Evolutionary conservation across 768 basidiomycete genomes (phyloP).

Genomic region (Lactifluus pinguis): DNA sequence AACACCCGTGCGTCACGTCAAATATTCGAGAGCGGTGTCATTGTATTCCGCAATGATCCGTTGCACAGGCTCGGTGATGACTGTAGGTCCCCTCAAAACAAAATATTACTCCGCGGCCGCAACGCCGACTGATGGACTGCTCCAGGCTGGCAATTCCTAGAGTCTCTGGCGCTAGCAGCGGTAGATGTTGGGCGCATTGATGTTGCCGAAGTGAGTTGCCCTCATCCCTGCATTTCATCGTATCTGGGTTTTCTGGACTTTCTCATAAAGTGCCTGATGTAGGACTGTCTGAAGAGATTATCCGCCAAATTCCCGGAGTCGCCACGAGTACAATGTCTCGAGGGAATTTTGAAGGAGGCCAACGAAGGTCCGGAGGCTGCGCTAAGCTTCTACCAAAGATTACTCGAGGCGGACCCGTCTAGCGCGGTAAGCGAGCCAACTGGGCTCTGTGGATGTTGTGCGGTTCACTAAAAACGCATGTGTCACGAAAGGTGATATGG

Average conservation of each 20-base stretch:
- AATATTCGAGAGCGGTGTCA: slow-evolving; percentile 27
- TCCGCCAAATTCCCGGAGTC: slow-evolving; percentile 64
- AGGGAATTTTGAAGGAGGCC: slow-evolving; percentile 72
- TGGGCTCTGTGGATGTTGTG: background rate
- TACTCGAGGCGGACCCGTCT: slow-evolving; percentile 56
- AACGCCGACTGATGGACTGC: background rate
- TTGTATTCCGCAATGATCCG: slow-evolving; percentile 25
- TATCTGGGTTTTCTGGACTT: background rate
- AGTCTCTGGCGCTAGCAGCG: slow-evolving; percentile 71
- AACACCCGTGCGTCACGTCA: slow-evolving; percentile 28
- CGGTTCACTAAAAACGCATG: background rate
- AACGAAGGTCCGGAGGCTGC: slow-evolving; percentile 47
- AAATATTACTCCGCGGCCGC: no score
- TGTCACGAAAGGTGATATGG: slow-evolving; percentile 47
- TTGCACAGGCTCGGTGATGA: slow-evolving; percentile 27
- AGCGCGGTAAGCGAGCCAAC: slow-evolving; percentile 51
- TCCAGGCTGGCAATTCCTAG: slow-evolving; percentile 71
- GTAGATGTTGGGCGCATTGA: slow-evolving; percentile 66
- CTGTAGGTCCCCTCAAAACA: slow-evolving; percentile 14
- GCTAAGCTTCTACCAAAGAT: slow-evolving; percentile 50
- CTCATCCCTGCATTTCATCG: background rate
- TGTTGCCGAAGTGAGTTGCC: slow-evolving; percentile 58
- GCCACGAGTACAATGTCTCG: slow-evolving; percentile 67
- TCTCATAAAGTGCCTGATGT: background rate
- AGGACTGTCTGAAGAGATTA: slow-evolving; percentile 60